A percentile compares a stretch with the other conserved stretches of the same genome.
Conservation (phyloP, 2,329 filamentous ascomycete species). For the Helotiales sp. region DNA sequence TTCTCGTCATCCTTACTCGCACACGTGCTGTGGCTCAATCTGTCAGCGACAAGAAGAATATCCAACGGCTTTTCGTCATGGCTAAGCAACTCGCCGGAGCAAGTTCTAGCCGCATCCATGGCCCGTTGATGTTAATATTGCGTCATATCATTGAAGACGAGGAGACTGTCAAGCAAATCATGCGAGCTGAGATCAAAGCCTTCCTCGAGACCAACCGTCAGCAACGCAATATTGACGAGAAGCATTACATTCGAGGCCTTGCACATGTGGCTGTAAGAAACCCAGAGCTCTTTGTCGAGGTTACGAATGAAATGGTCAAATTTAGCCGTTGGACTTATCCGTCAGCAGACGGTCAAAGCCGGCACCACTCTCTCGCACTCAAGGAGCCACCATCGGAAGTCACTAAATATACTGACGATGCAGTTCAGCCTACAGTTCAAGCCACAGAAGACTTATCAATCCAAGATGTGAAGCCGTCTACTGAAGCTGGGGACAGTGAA, state of each 20-base stretch:
- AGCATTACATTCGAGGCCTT: conserved; percentile 72
- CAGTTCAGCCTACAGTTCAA: conserved; percentile 34
- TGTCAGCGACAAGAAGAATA: conserved; percentile 83
- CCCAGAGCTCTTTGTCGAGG: conserved; percentile 82
- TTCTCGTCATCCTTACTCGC: conserved; percentile 86
- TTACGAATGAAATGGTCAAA: conserved; percentile 82
- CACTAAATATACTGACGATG: conserved; percentile 28
- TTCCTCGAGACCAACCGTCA: conserved; percentile 61
- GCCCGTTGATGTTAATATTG: conserved; percentile 69
- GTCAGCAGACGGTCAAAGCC: conserved; percentile 37
- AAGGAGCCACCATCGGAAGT: conserved; percentile 25
- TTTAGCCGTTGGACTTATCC: conserved; percentile 58
- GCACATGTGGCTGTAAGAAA: conserved; percentile 78
- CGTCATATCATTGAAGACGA: conserved; percentile 95
- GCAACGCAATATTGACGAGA: conserved; percentile 65
- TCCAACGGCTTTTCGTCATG: conserved; percentile 92
- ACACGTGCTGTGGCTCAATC: conserved; percentile 71
- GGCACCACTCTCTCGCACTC: conserved; percentile 44
- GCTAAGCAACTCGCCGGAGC: conserved; percentile 84
- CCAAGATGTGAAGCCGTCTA: conserved; percentile 58
- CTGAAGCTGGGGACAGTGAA: conserved; percentile 58
- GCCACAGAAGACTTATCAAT: conserved; percentile 37
- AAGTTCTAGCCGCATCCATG: conserved; percentile 72
- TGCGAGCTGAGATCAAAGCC: conserved; percentile 84
- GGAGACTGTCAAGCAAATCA: conserved; percentile 84